Base-by-base conservation (phyloP, 1,284 basidiomycete species). In the Rhodotorula sp. region DNA sequence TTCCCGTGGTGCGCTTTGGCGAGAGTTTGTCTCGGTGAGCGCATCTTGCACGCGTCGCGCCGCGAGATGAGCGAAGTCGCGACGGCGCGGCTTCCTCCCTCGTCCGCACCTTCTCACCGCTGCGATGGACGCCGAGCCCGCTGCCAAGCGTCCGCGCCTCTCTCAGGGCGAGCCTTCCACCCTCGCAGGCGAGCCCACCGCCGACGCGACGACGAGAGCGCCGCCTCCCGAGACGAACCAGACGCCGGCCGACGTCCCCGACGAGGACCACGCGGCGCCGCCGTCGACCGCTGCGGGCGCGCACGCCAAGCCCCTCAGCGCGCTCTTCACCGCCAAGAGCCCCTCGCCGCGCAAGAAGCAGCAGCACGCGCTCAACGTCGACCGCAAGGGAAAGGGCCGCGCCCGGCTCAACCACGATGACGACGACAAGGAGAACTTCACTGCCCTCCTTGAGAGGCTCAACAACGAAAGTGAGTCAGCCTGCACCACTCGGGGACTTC, bases 231-330 rank as follows among this genome's bases (percentile, higher is more conserved):
- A 67, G 25, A 5, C 39, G 34, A 50, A 41, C 13, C 53, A 41
- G 36, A 56, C 66, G 4, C 36, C 21, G 44, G 54, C 41, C 34
- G 55, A 36, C 55, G 29, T 71, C 6, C 72, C 75, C 27, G 75
- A 76, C 70, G 75, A 76, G 51, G 75, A 76, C 41, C 63, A 70
- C 54, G 75, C 67, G n/a, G 75, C 75, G 2, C 75, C 75, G 12
- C 72, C 75, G 19, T 76, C 75, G 25, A 57, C 61, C 6, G 72
- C 73, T 13, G 67, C 75, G 6, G 75, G 75, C 15, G 75, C 75
- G 1, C 75, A 76, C 55, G 73, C 75, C 37, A 76, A 76, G 46
- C 75, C 75, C 21, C 60, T 76, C 19, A 62, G 61, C 15, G 73
- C 73, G 21, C 61, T 76, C 44, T 76, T 75, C 65, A 32, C 54